Percentiles rank a stretch among this genome's conserved stretches.
These are phyloP conservation scores for Metarhizium guizhouense DNA, from an alignment of 2,329 filamentous ascomycete genomes.

Conservation along the genomic window DNA sequence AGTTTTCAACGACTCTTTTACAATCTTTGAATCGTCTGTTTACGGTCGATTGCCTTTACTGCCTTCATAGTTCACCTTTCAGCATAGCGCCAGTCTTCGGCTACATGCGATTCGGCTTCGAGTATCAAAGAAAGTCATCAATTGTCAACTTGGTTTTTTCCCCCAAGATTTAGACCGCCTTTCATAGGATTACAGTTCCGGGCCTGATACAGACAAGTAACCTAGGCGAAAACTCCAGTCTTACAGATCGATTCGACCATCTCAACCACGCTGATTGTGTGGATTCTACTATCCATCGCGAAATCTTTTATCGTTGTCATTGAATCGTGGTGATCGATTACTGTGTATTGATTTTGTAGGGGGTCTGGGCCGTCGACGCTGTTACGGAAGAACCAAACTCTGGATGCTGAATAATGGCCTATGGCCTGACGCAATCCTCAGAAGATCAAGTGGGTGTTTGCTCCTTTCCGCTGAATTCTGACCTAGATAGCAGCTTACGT, in stretches of 20 bases:
- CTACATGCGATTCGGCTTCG: background rate
- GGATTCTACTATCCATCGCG: background rate
- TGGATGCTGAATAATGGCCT: background rate
- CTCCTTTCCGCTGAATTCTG: background rate
- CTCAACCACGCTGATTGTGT: background rate
- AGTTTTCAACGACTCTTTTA: background rate
- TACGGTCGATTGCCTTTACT: background rate
- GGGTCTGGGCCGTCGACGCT: background rate
- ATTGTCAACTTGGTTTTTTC: background rate
- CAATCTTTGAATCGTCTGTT: background rate
- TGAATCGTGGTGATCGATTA: background rate
- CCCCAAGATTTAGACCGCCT: background rate
- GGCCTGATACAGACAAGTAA: background rate
- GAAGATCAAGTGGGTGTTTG: conserved; percentile 3
- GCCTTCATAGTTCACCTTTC: background rate
- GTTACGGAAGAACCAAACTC: background rate
- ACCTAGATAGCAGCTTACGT: background rate
- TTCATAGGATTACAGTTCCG: background rate
- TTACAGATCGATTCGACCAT: background rate
- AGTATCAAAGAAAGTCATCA: background rate
- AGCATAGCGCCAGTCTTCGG: background rate
- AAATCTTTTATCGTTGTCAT: background rate
- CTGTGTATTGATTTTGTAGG: background rate
- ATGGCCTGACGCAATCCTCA: background rate
- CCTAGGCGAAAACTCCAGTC: background rate